Conservation (phyloP, 2,329 filamentous ascomycete species). For the Verticillium dahliae region DNA sequence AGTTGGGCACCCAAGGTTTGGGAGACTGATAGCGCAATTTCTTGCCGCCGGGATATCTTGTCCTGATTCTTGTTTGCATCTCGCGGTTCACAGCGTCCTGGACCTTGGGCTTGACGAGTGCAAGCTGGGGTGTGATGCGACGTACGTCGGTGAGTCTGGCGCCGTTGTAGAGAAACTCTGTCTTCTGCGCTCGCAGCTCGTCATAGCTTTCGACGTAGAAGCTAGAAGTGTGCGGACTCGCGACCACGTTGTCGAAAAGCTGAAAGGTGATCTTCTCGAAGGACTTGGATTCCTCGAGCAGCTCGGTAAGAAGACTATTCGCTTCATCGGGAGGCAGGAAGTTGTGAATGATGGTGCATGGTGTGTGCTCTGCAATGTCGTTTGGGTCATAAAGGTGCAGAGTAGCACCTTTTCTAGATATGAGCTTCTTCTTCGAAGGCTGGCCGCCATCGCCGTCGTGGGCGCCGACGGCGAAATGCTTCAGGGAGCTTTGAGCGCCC, state of each 20-base stretch:
- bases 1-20: constrained; percentile 72
- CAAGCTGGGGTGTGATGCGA: constrained; percentile 67
- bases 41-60: constrained; percentile 59
- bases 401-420: constrained; percentile 74
- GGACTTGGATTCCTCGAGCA: constrained; percentile 65
- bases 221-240: constrained; percentile 75
- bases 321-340: constrained; percentile 71
- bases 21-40: constrained; percentile 77
- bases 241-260: constrained; percentile 80
- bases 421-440: constrained; percentile 37
- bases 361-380: constrained; percentile 76
- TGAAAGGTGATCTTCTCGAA: constrained; percentile 73
- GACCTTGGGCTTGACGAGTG: constrained; percentile 62
- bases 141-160: constrained; percentile 68
- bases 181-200: constrained; percentile 63
- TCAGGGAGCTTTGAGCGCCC: constrained; percentile 59
- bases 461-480: constrained; percentile 33
- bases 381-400: constrained; percentile 76
- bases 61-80: constrained; percentile 63
- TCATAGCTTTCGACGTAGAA: constrained; percentile 75
- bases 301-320: constrained; percentile 65
- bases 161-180: constrained; percentile 83
- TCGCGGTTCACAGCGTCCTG: constrained; percentile 71
- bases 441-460: constrained; percentile 3
- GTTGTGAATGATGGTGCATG: constrained; percentile 88